Percentiles rank a stretch among this genome's conserved stretches.
Evolutionary conservation across 2,329 filamentous ascomycete species (phyloP).

Genomic region (Exophiala bonariae): DNA sequence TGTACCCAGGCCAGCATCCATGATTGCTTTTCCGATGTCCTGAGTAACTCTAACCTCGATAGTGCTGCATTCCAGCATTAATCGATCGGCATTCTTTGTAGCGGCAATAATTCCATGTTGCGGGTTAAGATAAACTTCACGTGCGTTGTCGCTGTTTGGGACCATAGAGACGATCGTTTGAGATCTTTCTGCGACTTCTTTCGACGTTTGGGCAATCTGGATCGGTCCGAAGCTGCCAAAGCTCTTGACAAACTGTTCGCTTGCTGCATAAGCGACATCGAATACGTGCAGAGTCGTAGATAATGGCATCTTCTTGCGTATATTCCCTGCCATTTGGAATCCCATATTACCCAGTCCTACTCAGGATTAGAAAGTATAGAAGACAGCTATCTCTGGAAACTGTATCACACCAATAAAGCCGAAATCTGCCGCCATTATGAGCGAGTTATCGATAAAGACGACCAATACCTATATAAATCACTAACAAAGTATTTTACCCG

Average conservation of each 20-base stretch:
- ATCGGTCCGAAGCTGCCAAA: conserved; percentile 3
- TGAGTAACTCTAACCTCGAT: conserved; percentile 2
- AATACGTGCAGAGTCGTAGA: too few species aligned
- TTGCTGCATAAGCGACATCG: too few species aligned
- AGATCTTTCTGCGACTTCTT: conserved; percentile 6
- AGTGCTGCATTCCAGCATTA: conserved; percentile 17
- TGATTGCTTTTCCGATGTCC: conserved; percentile 8
- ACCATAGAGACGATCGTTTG: conserved; percentile 8
- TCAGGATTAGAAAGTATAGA: too few species aligned
- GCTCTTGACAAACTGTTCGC: neutral
- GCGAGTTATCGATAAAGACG: too few species aligned
- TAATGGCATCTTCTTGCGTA: too few species aligned
- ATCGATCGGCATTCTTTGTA: neutral
- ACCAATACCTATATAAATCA: too few species aligned
- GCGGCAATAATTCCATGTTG: conserved; percentile 10
- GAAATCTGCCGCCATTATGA: too few species aligned
- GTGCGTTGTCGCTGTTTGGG: conserved; percentile 1
- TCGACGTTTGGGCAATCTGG: conserved; percentile 2
- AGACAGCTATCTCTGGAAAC: too few species aligned
- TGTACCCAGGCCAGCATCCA: neutral
- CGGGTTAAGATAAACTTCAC: conserved; percentile 10
- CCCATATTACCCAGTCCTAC: too few species aligned
- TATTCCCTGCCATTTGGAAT: too few species aligned
- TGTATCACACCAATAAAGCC: too few species aligned
- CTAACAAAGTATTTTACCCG: too few species aligned